Evolutionary conservation across 208 protist genomes (phyloP).

Genomic region (Polymyxa betae): DNA sequence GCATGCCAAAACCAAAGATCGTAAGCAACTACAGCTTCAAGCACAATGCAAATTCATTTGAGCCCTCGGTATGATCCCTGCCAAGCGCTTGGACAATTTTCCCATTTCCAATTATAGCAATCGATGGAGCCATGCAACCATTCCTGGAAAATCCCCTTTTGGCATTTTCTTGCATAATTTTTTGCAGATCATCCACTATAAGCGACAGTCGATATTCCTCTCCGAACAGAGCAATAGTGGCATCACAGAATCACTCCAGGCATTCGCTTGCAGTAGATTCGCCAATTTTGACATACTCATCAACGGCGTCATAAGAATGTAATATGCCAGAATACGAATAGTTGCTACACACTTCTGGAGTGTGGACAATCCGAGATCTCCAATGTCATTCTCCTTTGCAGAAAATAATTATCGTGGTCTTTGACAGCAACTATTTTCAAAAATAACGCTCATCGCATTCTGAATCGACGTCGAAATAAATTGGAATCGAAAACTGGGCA

Average conservation of each 20-base stretch:
- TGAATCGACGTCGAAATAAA: constrained; percentile 12
- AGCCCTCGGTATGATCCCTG: not conserved
- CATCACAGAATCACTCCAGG: not conserved
- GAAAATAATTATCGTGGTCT: not conserved
- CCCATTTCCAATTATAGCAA: not conserved
- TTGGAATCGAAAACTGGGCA: not conserved
- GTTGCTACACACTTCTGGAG: not conserved
- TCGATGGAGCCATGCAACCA: not conserved
- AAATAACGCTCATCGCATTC: not conserved
- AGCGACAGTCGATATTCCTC: not conserved
- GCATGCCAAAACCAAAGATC: constrained; percentile 42
- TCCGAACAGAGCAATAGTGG: not conserved
- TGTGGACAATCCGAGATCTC: not conserved
- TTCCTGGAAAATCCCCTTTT: not conserved
- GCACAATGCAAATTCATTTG: not conserved
- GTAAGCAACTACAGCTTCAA: not conserved
- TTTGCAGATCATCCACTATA: not conserved
- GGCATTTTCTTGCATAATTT: not conserved
- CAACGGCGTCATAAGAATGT: not conserved
- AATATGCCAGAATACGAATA: not conserved
- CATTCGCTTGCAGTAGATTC: constrained; percentile 1
- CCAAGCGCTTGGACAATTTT: not conserved
- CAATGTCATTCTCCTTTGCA: not conserved
- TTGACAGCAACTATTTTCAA: not conserved
- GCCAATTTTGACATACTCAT: not conserved